Conservation (phyloP, 1,284 basidiomycete genomes). For the Ceratobasidium sp. region DNA sequence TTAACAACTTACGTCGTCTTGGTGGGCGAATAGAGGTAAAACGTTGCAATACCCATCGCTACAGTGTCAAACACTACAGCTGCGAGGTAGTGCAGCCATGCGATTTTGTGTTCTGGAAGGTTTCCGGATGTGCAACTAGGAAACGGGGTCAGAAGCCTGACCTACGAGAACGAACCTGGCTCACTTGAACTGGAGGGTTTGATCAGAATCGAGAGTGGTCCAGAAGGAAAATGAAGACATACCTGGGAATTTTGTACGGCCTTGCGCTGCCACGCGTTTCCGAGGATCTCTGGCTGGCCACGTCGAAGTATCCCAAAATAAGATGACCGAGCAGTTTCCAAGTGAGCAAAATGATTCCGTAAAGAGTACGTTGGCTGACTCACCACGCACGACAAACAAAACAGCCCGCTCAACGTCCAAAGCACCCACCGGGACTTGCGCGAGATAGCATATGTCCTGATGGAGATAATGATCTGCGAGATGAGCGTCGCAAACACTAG, state of each 20-base stretch:
- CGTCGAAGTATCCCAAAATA: not conserved
- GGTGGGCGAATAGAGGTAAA: conserved; percentile 32
- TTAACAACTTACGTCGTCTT: conserved; percentile 10
- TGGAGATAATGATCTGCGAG: conserved; percentile 44
- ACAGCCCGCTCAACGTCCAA: conserved; percentile 18
- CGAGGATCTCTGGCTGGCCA: conserved; percentile 25
- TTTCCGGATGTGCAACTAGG: conserved; percentile 44
- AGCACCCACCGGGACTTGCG: conserved; percentile 44
- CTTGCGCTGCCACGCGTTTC: conserved; percentile 40
- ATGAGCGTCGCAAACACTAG: conserved; percentile 44
- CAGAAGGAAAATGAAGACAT: conserved; percentile 50
- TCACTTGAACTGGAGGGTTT: not conserved
- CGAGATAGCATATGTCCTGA: conserved; percentile 43
- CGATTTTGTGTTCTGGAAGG: conserved; percentile 36
- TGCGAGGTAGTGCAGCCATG: conserved; percentile 46
- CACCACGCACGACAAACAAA: conserved; percentile 34
- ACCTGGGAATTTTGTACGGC: conserved; percentile 34
- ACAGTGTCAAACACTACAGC: conserved; percentile 38
- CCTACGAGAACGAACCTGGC: no score
- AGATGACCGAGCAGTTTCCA: no score
- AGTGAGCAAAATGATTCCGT: not conserved
- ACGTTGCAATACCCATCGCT: conserved; percentile 41
- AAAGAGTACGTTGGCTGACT: not conserved
- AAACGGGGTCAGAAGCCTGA: not conserved
- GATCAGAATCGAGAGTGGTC: not conserved